Base-by-base conservation (phyloP, 2,329 filamentous ascomycete species). In the Zymoseptoria passerinii region DNA sequence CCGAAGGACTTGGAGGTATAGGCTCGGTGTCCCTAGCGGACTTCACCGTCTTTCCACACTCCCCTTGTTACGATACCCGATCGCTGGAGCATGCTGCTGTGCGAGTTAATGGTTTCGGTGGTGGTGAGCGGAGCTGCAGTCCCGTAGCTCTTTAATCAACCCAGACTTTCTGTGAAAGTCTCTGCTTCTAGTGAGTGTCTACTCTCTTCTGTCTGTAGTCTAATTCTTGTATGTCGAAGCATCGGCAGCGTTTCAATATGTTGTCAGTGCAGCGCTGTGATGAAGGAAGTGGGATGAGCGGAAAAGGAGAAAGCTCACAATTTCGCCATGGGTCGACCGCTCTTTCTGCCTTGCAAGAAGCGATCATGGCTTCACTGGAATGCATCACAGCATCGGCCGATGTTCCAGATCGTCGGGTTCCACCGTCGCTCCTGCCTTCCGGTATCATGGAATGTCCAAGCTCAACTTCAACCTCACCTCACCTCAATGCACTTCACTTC, bases 1-100 rank as follows among this genome's bases (percentile, higher is more conserved):
- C 53, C 53, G 18, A 53, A 58, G n/a, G 61, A 65, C 55, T 10
- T 63, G 29, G 63, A 61, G 44, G 49, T 58, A 35, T 35, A 52
- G 9, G 28, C n/a, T 23, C 29, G 50, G 28, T 20, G 23, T 27
- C 23, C 48, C 4, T 6, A 44, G 35, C n/a, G 35, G 35, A 44
- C 16, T 13, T n/a, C 35, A 16, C 35, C 35, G 6, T 13, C n/a
- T 44, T 16, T 44, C 35, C 13, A 4, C 35, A 44, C 16, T 44
- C 35, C n/a, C 35, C 35, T 44, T 44, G 35, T 44, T 44, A 16
- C 16, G 16, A 44, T 44, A 44, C 13, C 35, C 13, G 35, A 44
- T 10, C 35, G 35, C 35, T 44, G 16, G 7, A 16, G 35, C n/a
- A 44, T 44, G 35, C 35, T 44, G 35, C 35, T 44, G 35, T 44